A percentile compares a stretch with the other conserved stretches of the same genome.
Evolutionary conservation across 148 eudicot genomes (phyloP).

Genomic region (Salicornia ramosissima): DNA sequence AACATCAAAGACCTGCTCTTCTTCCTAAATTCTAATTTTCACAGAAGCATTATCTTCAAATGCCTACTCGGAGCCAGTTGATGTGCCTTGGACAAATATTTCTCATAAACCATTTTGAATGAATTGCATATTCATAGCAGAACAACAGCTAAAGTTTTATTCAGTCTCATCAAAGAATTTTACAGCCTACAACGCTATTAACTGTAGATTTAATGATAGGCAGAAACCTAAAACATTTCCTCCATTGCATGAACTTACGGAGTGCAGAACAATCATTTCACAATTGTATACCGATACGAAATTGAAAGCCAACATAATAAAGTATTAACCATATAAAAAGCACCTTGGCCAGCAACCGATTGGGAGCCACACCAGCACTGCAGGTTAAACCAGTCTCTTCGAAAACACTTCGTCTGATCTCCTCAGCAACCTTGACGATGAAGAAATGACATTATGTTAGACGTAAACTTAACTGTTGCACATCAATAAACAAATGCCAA

Average conservation of each 20-base stretch:
- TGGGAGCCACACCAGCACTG: conserved; percentile 95
- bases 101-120: not conserved
- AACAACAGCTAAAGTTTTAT: not conserved
- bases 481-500: not conserved
- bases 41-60: not conserved
- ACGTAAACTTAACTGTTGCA: not conserved
- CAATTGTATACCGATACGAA: not conserved
- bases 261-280: not conserved
- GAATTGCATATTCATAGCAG: not conserved
- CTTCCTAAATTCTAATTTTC: not conserved
- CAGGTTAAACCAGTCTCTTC: conserved; percentile 93
- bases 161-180: not conserved
- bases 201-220: not conserved
- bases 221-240: not conserved
- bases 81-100: not conserved
- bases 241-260: not conserved
- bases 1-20: not conserved
- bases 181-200: not conserved
- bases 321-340: not conserved
- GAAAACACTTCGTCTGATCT: conserved; percentile 65
- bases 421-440: conserved; percentile 73
- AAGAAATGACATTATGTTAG: conserved; percentile 1
- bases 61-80: not conserved
- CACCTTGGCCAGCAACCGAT: conserved; percentile 95
- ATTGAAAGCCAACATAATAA: not conserved